Evolutionary conservation across 2,329 filamentous ascomycete genomes (phyloP).

Genomic region (Macrophomina pseudophaseolina): DNA sequence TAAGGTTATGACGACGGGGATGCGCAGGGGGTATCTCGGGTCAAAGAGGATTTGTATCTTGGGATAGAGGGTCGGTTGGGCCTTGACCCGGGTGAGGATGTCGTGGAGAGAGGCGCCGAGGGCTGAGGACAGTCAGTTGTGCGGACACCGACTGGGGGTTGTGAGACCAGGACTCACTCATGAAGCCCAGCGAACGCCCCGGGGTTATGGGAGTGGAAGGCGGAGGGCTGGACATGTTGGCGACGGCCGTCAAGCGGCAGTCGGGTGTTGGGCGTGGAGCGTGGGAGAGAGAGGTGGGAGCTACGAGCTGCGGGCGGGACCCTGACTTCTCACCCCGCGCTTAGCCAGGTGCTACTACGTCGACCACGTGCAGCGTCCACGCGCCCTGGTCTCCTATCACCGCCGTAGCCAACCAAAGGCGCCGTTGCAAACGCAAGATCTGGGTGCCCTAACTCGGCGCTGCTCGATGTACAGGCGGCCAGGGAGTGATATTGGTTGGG

Average conservation of each 20-base stretch:
- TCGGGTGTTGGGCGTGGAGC: conserved; percentile 7
- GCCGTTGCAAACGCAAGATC: conserved; percentile 13
- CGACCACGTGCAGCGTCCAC: conserved; percentile 21
- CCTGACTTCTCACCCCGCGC: conserved; percentile 21
- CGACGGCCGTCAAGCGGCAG: background rate
- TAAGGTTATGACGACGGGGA: conserved; percentile 76
- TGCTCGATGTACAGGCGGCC: background rate
- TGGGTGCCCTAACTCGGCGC: background rate
- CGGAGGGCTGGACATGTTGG: conserved; percentile 25
- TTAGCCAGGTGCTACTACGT: background rate
- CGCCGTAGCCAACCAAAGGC: background rate
- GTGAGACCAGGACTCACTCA: conserved; percentile 38
- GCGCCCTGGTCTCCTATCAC: conserved; percentile 8
- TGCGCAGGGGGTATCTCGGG: conserved; percentile 71
- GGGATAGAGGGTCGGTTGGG: conserved; percentile 81
- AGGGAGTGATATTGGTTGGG: conserved; percentile 1
- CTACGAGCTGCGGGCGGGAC: conserved; percentile 12
- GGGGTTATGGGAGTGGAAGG: conserved; percentile 31
- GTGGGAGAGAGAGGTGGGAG: conserved; percentile 7
- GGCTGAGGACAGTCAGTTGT: conserved; percentile 55
- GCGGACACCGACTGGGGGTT: background rate
- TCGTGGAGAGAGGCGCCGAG: conserved; percentile 93
- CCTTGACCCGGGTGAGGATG: conserved; percentile 83
- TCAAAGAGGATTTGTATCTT: conserved; percentile 84
- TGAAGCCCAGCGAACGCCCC: conserved; percentile 44